A percentile compares a stretch with the other conserved stretches of the same genome.
phyloP scores from a whole-genome alignment of 192 early-diverging fungal genomes.

The Coemansia asiatica region DNA sequence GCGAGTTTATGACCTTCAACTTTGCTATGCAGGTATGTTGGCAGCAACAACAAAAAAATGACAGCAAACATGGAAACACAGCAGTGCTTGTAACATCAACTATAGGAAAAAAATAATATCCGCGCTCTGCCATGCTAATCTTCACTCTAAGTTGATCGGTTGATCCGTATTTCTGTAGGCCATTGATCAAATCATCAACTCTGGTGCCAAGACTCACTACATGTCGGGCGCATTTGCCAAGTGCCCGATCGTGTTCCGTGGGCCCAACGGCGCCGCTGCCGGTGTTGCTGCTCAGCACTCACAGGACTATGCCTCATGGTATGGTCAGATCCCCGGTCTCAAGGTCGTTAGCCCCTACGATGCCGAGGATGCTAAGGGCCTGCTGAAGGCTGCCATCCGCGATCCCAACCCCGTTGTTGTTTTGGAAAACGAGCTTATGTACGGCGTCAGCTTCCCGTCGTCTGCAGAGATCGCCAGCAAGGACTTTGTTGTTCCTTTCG shows the following conservation, averaged over 20 bases:
- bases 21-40: conserved; percentile 95
- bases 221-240: conserved; percentile 89
- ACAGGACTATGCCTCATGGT: conserved; percentile 98
- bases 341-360: conserved; percentile 97
- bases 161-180: conserved; percentile 46
- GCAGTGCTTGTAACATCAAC: background rate
- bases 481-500: conserved; percentile 89
- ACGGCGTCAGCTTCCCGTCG: conserved; percentile 86
- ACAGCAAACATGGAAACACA: background rate
- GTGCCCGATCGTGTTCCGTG: conserved; percentile 97
- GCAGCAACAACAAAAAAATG: no score
- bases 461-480: conserved; percentile 69
- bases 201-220: conserved; percentile 96
- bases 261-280: conserved; percentile 96
- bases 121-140: background rate
- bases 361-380: conserved; percentile 95
- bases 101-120: background rate
- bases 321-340: conserved; percentile 93
- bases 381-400: conserved; percentile 97
- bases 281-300: conserved; percentile 99
- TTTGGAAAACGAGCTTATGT: conserved; percentile 97
- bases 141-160: no score
- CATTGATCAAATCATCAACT: conserved; percentile 99
- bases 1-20: conserved; percentile 99
- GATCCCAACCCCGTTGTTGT: conserved; percentile 98